A percentile compares a stretch with the other conserved stretches of the same genome.
phyloP scores from a whole-genome alignment of 2,329 filamentous ascomycete species.

The Trichoderma simmonsii region DNA sequence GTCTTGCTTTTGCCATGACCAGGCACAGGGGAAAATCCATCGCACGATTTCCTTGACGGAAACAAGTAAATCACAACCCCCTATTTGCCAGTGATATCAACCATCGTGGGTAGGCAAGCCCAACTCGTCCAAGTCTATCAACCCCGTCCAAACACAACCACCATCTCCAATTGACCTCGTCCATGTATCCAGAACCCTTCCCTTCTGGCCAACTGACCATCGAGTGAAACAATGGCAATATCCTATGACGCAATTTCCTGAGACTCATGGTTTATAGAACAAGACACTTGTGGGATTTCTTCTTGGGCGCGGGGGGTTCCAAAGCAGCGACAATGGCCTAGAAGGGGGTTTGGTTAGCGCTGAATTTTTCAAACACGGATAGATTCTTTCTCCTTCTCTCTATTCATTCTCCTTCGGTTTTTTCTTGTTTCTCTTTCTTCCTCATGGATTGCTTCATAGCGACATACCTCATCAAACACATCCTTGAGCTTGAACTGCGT shows the following conservation, averaged over 20 bases:
- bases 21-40: neutral
- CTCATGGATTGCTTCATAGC: neutral
- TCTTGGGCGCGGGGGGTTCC: constrained; percentile 81
- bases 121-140: constrained; percentile 3
- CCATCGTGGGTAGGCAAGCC: constrained; percentile 10
- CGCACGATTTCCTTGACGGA: neutral
- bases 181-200: constrained; percentile 19
- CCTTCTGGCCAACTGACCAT: constrained; percentile 16
- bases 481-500: constrained; percentile 99
- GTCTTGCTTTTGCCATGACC: neutral
- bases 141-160: constrained; percentile 11
- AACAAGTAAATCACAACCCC: neutral
- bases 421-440: neutral
- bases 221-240: constrained; percentile 17
- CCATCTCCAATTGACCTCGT: constrained; percentile 11
- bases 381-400: neutral
- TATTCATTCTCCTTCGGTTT: neutral
- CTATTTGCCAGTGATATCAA: neutral
- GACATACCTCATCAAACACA: constrained; percentile 91
- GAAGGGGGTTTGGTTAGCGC: neutral
- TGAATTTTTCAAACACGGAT: neutral
- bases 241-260: constrained; percentile 14
- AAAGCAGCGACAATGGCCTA: constrained; percentile 94
- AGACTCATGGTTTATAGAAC: constrained; percentile 52
- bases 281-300: constrained; percentile 67